Percentiles rank a stretch among this genome's conserved stretches.
These are phyloP conservation scores for Coemansia sp. DNA, from an alignment of 192 early-diverging fungal genomes.

Conservation along the genomic window DNA sequence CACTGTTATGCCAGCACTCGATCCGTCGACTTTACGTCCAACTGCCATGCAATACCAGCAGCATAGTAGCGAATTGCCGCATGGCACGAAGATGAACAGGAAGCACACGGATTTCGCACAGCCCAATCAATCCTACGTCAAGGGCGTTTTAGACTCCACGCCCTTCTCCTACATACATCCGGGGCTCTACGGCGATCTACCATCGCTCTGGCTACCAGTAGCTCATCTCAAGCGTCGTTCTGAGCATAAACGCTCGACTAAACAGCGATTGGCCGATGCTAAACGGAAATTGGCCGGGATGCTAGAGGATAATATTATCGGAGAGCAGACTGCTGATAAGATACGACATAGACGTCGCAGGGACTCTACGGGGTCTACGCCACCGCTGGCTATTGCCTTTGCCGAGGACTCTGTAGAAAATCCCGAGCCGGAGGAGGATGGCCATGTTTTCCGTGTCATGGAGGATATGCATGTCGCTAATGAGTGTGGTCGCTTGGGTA, in stretches of 20 bases:
- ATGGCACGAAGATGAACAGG: conserved; percentile 39
- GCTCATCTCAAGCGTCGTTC: conserved; percentile 25
- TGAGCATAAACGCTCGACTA: conserved; percentile 12
- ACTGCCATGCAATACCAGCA: conserved; percentile 43
- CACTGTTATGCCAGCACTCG: conserved; percentile 19
- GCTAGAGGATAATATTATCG: conserved; percentile 38
- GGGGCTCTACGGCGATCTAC: conserved; percentile 44
- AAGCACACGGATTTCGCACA: conserved; percentile 46
- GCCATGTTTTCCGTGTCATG: background rate
- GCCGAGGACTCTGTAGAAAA: background rate
- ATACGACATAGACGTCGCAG: background rate
- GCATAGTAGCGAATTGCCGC: conserved; percentile 30
- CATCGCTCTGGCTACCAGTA: conserved; percentile 49
- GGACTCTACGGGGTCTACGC: background rate
- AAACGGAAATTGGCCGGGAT: conserved; percentile 11
- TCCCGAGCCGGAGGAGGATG: background rate
- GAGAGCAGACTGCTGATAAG: background rate
- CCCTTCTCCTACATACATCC: conserved; percentile 42
- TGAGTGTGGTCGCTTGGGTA: conserved; percentile 28
- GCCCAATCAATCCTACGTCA: conserved; percentile 33
- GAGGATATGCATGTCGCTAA: conserved; percentile 31
- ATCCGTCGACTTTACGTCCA: conserved; percentile 12
- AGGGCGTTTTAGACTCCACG: conserved; percentile 43
- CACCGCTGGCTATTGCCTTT: background rate
- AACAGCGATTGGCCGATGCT: conserved; percentile 19